These are phyloP conservation scores for Gautieria morchelliformis DNA, from an alignment of 768 basidiomycete genomes.

Conservation along the genomic window DNA sequence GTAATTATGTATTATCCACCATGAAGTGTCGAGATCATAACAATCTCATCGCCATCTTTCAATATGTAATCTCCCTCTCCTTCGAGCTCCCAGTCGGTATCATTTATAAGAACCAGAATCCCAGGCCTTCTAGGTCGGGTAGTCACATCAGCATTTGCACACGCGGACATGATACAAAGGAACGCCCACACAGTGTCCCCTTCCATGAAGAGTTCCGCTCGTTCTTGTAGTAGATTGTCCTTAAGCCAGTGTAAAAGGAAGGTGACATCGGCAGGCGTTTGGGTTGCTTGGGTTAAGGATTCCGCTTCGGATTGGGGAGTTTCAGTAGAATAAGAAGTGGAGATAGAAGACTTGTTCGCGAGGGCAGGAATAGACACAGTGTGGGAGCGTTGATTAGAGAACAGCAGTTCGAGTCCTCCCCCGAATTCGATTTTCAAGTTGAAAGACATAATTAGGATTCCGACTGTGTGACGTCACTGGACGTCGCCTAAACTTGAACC, in stretches of 20 bases:
- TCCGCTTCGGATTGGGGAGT: neutral
- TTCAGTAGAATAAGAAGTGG: neutral
- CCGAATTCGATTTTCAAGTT: conserved; percentile 63
- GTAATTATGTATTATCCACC: conserved; percentile 47
- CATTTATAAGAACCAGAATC: conserved; percentile 92
- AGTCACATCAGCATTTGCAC: neutral
- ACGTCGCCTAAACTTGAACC: neutral
- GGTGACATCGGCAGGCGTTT: conserved; percentile 55
- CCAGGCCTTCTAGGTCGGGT: conserved; percentile 69
- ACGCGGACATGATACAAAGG: neutral
- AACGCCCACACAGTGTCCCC: conserved; percentile 66
- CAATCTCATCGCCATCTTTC: conserved; percentile 75
- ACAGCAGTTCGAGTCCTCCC: conserved; percentile 81
- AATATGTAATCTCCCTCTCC: conserved; percentile 83
- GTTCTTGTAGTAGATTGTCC: conserved; percentile 68
- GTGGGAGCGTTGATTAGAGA: conserved; percentile 60
- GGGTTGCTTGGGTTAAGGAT: conserved; percentile 18
- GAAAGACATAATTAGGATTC: conserved; percentile 10
- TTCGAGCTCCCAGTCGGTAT: conserved; percentile 96
- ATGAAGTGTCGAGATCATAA: conserved; percentile 94
- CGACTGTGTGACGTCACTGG: neutral
- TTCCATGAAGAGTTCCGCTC: conserved; percentile 85
- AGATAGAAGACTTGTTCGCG: conserved; percentile 20
- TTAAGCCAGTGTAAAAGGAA: conserved; percentile 76
- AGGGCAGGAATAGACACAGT: conserved; percentile 40